These are phyloP conservation scores for Lepiota venenata DNA, from an alignment of 768 basidiomycete species.

Conservation along the genomic window DNA sequence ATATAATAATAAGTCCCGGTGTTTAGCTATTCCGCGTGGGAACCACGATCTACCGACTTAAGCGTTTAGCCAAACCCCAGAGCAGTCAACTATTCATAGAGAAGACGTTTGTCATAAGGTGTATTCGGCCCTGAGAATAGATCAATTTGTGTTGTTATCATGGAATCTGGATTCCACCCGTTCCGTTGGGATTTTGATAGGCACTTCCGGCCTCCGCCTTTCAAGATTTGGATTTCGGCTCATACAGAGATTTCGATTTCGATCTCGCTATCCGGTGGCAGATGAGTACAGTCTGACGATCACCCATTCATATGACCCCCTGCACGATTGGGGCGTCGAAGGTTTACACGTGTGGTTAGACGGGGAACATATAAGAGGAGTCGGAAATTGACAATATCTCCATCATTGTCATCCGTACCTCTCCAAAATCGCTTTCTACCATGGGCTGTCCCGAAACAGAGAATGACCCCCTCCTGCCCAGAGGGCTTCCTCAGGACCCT, in stretches of 20 bases:
- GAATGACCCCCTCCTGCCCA: constrained; percentile 23
- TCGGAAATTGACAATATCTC: background rate
- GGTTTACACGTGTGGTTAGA: constrained; percentile 10
- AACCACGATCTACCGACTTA: background rate
- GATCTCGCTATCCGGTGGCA: background rate
- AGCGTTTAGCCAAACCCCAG: background rate
- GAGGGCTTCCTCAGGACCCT: constrained; percentile 13
- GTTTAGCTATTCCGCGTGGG: background rate
- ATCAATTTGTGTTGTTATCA: constrained; percentile 2
- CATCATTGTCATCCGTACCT: constrained; percentile 5
- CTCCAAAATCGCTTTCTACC: background rate
- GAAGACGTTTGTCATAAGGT: background rate
- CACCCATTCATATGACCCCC: background rate
- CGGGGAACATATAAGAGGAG: constrained; percentile 18
- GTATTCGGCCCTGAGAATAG: background rate
- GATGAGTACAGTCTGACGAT: constrained; percentile 4
- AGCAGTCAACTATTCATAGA: background rate
- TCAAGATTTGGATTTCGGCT: constrained; percentile 2
- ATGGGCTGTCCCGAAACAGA: constrained; percentile 21
- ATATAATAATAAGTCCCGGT: background rate
- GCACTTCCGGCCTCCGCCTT: background rate
- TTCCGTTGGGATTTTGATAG: constrained; percentile 7
- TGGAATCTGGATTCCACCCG: constrained; percentile 8
- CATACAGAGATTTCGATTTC: background rate
- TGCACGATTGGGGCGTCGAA: constrained; percentile 4